These are phyloP conservation scores for Auricularia sp. DNA, from an alignment of 768 basidiomycete genomes.

Conservation along the genomic window DNA sequence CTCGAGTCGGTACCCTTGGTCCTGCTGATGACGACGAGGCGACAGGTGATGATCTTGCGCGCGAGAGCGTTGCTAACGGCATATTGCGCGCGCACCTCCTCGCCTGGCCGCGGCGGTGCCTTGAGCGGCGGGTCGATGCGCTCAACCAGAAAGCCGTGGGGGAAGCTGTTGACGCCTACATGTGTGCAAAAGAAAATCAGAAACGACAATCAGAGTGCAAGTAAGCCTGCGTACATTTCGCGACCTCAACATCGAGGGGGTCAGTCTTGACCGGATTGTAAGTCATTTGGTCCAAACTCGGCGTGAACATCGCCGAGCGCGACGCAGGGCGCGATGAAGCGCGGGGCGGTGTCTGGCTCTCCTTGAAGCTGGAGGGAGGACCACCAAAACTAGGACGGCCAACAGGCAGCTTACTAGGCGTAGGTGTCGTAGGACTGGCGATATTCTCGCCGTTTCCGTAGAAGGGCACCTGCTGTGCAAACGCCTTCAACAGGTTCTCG, in stretches of 20 bases:
- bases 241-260: constrained; percentile 76
- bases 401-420: constrained; percentile 36
- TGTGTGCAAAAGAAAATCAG: background rate
- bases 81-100: constrained; percentile 79
- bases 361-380: constrained; percentile 15
- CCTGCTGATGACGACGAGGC: constrained; percentile 68
- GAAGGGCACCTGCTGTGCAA: constrained; percentile 48
- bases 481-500: constrained; percentile 49
- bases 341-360: constrained; percentile 1
- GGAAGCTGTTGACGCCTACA: constrained; percentile 55
- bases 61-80: constrained; percentile 64
- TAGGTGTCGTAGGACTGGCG: constrained; percentile 39
- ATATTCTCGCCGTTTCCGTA: constrained; percentile 24
- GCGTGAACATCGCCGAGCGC: constrained; percentile 55
- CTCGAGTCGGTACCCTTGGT: constrained; percentile 17
- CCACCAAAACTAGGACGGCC: constrained; percentile 29
- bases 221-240: constrained; percentile 18
- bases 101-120: constrained; percentile 53
- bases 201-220: background rate
- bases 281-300: constrained; percentile 39
- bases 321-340: constrained; percentile 10
- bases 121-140: constrained; percentile 71
- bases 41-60: constrained; percentile 67
- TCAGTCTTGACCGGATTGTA: constrained; percentile 66
- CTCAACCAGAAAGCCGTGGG: constrained; percentile 68